Percentiles rank a stretch among this genome's conserved stretches.
These are phyloP conservation scores for Jaltomata sinuosa DNA, from an alignment of 257 asterid genomes.

Conservation along the genomic window DNA sequence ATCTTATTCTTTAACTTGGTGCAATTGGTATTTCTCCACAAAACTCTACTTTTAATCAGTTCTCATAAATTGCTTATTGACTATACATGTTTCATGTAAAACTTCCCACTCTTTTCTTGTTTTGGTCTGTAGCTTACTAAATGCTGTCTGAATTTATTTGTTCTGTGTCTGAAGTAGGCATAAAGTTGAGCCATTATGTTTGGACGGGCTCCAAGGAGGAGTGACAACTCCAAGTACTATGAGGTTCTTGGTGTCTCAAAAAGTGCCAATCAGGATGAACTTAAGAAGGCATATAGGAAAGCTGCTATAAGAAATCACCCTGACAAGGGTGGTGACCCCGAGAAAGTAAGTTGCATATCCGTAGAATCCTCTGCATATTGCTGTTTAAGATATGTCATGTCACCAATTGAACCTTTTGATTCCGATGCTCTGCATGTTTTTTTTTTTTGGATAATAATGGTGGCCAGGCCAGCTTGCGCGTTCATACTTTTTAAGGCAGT, in stretches of 20 bases:
- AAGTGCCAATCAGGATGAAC: constrained; percentile 36
- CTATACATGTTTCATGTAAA: not conserved
- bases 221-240: constrained; percentile 34
- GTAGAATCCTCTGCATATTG: not conserved
- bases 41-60: not conserved
- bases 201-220: constrained; percentile 27
- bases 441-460: not conserved
- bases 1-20: not conserved
- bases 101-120: not conserved
- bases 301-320: constrained; percentile 52
- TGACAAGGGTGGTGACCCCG: constrained; percentile 60
- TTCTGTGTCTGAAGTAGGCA: not conserved
- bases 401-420: not conserved
- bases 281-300: constrained; percentile 47
- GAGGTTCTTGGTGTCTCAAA: constrained; percentile 41
- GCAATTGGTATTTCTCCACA: not conserved
- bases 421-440: not conserved
- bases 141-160: not conserved
- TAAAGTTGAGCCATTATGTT: constrained; percentile 20
- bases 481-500: not conserved
- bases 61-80: not conserved
- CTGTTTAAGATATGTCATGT: not conserved
- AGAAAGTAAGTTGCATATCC: constrained; percentile 21
- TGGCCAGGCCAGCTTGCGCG: not conserved
- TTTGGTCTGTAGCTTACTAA: not conserved